These are phyloP conservation scores for Silybum marianum DNA, from an alignment of 129 eudicot species.

Conservation along the genomic window DNA sequence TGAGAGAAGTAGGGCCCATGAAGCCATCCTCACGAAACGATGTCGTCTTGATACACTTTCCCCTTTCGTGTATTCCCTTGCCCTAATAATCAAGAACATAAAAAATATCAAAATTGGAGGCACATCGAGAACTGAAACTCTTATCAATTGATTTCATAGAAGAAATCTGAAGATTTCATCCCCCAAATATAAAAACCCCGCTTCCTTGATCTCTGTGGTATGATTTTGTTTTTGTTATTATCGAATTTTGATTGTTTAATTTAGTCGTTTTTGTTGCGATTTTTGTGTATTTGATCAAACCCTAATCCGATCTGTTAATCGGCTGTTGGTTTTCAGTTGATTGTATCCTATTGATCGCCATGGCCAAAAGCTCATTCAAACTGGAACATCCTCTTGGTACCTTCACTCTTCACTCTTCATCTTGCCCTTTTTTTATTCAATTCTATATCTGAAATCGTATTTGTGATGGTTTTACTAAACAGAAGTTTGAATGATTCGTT, in stretches of 20 bases:
- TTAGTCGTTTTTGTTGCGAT: neutral
- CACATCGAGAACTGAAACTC: slow-evolving; percentile 17
- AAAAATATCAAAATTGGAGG: neutral
- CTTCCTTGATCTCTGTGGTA: neutral
- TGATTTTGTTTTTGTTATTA: neutral
- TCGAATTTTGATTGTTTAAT: neutral
- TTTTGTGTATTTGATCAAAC: slow-evolving; percentile 10
- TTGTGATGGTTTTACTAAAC: neutral
- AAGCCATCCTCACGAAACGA: neutral
- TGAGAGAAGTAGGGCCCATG: neutral
- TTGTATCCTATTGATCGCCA: slow-evolving; percentile 30
- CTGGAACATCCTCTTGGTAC: slow-evolving; percentile 83
- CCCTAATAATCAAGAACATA: slow-evolving; percentile 24
- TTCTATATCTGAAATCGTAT: neutral
- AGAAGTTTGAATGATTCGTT: neutral
- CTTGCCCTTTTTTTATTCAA: neutral
- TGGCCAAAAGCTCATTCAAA: slow-evolving; percentile 88
- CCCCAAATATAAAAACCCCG: neutral
- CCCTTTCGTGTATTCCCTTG: neutral
- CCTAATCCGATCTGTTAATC: slow-evolving; percentile 25
- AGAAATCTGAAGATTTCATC: slow-evolving; percentile 13
- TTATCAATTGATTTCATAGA: neutral
- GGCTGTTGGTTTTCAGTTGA: slow-evolving; percentile 20
- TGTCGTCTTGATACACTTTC: neutral
- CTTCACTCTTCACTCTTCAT: neutral